Conservation (phyloP, 2,329 filamentous ascomycete species). For the Beauveria australis region DNA sequence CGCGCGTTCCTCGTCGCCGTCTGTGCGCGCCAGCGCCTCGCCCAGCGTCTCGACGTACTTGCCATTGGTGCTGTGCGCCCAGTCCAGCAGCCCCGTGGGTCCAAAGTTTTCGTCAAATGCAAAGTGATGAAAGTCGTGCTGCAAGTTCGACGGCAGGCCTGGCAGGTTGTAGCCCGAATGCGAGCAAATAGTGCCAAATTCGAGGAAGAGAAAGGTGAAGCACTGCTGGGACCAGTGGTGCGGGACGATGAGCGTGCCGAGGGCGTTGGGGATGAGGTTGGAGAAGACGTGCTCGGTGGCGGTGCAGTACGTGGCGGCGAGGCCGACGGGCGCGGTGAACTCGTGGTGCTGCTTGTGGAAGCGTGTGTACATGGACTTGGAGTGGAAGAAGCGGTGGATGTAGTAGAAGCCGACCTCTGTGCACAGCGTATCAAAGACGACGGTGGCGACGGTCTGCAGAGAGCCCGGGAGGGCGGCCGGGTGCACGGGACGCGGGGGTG, state of each 20-base stretch:
- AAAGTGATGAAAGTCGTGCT: constrained; percentile 17
- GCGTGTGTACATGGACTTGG: constrained; percentile 31
- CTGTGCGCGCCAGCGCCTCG: constrained; percentile 11
- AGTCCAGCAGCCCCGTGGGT: constrained; percentile 13
- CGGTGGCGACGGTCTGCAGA: constrained; percentile 7
- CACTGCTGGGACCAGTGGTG: constrained; percentile 15
- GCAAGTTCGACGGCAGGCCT: constrained; percentile 11
- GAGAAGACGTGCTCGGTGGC: constrained; percentile 41
- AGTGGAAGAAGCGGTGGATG: constrained; percentile 39
- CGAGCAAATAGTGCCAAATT: constrained; percentile 13
- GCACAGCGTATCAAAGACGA: constrained; percentile 13
- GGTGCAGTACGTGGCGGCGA: constrained; percentile 44
- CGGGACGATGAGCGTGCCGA: constrained; percentile 18
- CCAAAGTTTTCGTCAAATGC: constrained; percentile 17
- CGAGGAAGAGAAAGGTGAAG: constrained; percentile 14
- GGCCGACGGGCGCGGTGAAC: constrained; percentile 41
- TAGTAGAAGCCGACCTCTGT: constrained; percentile 42
- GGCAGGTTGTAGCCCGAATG: constrained; percentile 15
- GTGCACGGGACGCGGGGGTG: background rate
- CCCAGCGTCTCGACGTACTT: constrained; percentile 11
- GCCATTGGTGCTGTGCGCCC: constrained; percentile 9
- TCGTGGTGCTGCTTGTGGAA: constrained; percentile 46
- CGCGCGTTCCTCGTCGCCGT: constrained; percentile 14
- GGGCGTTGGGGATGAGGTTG: constrained; percentile 37
- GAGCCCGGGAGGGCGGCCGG: constrained; percentile 7